Conservation (phyloP, 352 stramenopile genomes). For the Phytophthora rubi region DNA sequence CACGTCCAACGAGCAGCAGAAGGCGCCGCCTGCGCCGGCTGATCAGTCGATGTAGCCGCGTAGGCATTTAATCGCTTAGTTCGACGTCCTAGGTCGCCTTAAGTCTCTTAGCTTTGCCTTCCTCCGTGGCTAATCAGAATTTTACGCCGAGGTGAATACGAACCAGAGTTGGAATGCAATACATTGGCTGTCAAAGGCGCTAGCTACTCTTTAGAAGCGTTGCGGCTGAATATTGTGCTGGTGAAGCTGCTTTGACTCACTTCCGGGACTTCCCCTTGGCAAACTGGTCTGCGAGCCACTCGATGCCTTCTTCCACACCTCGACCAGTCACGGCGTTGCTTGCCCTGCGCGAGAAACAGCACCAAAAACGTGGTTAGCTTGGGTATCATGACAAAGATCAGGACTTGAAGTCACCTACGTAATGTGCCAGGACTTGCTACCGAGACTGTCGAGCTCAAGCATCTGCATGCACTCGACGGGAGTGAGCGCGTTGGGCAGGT, state of each 20-base stretch:
- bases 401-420: constrained; percentile 49
- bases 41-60: constrained; percentile 50
- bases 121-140: not conserved
- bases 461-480: constrained; percentile 85
- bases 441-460: constrained; percentile 79
- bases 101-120: constrained; percentile 19
- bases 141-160: not conserved
- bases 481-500: constrained; percentile 69
- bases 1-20: constrained; percentile 46
- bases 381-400: not conserved
- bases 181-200: constrained; percentile 17
- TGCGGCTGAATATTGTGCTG: constrained; percentile 6
- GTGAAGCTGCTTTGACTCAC: constrained; percentile 21
- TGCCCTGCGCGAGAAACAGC: constrained; percentile 41
- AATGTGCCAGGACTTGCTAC: constrained; percentile 87
- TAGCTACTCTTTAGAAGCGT: constrained; percentile 17
- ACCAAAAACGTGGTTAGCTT: constrained; percentile 2
- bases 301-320: constrained; percentile 82
- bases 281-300: constrained; percentile 85
- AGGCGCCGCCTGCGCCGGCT: constrained; percentile 40
- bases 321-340: constrained; percentile 85
- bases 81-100: not conserved
- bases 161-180: constrained; percentile 17
- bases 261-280: constrained; percentile 67
- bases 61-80: constrained; percentile 5